Percentiles rank a stretch among this genome's conserved stretches.
phyloP scores from a whole-genome alignment of 2,329 filamentous ascomycete species.

The Emmonsiellopsis sp. region DNA sequence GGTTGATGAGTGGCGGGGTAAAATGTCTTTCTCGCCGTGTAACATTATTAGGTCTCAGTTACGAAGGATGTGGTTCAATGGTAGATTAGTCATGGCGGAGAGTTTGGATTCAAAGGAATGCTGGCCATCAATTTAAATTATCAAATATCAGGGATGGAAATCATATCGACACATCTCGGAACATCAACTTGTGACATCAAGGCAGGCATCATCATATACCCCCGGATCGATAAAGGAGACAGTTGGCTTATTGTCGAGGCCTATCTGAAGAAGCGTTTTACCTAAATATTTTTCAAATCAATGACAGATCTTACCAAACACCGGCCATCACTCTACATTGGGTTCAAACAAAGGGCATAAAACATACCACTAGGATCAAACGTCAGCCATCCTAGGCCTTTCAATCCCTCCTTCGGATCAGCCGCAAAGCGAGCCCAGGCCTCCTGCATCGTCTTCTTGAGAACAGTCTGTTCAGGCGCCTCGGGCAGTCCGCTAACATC shows the following conservation, averaged over 20 bases:
- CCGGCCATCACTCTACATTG: too few species aligned
- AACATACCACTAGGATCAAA: conserved; percentile 11
- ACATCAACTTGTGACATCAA: too few species aligned
- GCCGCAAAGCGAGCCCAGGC: conserved; percentile 34
- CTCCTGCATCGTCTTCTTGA: conserved; percentile 30
- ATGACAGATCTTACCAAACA: too few species aligned
- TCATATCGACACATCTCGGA: too few species aligned
- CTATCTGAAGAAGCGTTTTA: conserved; percentile 18
- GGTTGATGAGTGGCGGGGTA: too few species aligned
- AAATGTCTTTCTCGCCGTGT: too few species aligned
- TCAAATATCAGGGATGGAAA: too few species aligned
- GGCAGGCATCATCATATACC: conserved; percentile 13
- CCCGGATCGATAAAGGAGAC: conserved; percentile 17
- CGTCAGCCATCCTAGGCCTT: conserved; percentile 27
- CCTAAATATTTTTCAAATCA: not conserved
- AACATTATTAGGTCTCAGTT: too few species aligned
- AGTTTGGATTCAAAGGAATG: too few species aligned
- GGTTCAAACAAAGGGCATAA: not conserved
- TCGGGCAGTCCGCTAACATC: conserved; percentile 31
- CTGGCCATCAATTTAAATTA: too few species aligned
- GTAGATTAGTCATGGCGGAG: too few species aligned
- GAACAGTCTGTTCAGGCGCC: conserved; percentile 19
- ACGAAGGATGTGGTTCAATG: too few species aligned
- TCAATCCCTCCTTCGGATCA: conserved; percentile 21
- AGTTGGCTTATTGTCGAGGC: conserved; percentile 15